Base-by-base conservation (phyloP, 169 alveolate species). In the Theileria orientalis region DNA sequence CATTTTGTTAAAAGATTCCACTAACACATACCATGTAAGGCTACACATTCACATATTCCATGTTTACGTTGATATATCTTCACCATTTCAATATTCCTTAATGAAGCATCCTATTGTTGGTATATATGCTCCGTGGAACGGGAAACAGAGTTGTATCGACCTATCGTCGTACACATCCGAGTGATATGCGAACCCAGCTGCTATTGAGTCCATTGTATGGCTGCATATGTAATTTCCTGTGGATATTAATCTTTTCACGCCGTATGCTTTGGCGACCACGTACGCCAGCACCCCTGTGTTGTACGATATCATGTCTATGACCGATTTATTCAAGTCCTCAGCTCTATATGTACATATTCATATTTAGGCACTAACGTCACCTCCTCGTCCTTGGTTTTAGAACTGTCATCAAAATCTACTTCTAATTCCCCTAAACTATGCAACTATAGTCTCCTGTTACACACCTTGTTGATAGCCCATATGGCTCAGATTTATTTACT, bases 231-330 rank as follows among this genome's bases (percentile, higher is more conserved):
- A 78, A 27, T 64, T 64, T 70, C 86, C 86, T 16, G 79, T 70
- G 46, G 56, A 78, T 0, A 78, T 29, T 6, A 70, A 1, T 30
- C 86, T 69, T 67, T 69, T 69, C 51, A 60, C 76, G 19, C 72
- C 75, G 60, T 78, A 40, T 0, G 25, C 54, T 30, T 59, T 78
- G 3, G 83, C 86, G n/a, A 78, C 67, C 0, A 78, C 33, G 59
- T 51, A 71, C 30, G 74, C 83, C 13, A 78, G 7, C 19, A 27
- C 47, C 35, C 86, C 86, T 13, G 56, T 69, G 32, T 73, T 78
- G 76, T 70, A 62, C n/a, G 83, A 44, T 40, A 78, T 33, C 86
- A 78, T 71, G 51, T 70, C 83, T 21, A 52, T 52, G 27, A 49
- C 40, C 51, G 76, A 62, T 19, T 69, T 61, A 40, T 51, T 42